A percentile compares a stretch with the other conserved stretches of the same genome.
These are phyloP conservation scores for Mycena haematopus DNA, from an alignment of 768 basidiomycete species.

Conservation along the genomic window DNA sequence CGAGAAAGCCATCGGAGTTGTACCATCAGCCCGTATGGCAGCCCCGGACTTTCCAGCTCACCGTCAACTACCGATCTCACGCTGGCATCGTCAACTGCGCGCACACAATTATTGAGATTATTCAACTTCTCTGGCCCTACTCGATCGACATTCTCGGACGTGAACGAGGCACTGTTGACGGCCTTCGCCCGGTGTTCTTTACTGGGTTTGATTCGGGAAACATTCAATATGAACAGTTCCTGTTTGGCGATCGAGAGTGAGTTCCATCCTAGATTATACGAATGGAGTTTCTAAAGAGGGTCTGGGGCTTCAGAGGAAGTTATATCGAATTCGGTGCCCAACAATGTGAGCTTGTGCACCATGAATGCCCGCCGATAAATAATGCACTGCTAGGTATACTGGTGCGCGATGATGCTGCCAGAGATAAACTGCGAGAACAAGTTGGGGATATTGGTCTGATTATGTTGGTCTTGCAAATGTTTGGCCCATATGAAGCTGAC, in stretches of 20 bases:
- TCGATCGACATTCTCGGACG: conserved; percentile 63
- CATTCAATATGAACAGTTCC: conserved; percentile 60
- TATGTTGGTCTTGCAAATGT: conserved; percentile 47
- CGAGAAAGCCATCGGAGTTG: background rate
- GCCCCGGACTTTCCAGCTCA: conserved; percentile 57
- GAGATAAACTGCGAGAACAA: conserved; percentile 51
- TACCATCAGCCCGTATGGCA: conserved; percentile 34
- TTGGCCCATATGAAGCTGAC: background rate
- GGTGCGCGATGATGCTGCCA: conserved; percentile 65
- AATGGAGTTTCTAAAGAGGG: background rate
- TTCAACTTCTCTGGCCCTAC: conserved; percentile 66
- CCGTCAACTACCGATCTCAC: conserved; percentile 74
- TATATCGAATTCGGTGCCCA: conserved; percentile 66
- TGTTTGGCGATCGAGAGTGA: conserved; percentile 58
- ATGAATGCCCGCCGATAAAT: background rate
- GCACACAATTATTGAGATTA: conserved; percentile 65
- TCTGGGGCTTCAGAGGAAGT: conserved; percentile 44
- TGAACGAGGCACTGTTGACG: conserved; percentile 62
- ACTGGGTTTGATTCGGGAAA: conserved; percentile 50
- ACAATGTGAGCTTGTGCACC: conserved; percentile 57
- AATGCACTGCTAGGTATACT: conserved; percentile 57
- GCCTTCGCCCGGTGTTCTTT: conserved; percentile 65
- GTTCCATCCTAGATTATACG: conserved; percentile 18
- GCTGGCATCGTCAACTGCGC: conserved; percentile 79
- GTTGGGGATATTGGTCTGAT: conserved; percentile 67